Evolutionary conservation across 2,329 filamentous ascomycete genomes (phyloP), one percentile per base, ranked within the genome.

Genomic region (Xylariaceae sp.): DNA sequence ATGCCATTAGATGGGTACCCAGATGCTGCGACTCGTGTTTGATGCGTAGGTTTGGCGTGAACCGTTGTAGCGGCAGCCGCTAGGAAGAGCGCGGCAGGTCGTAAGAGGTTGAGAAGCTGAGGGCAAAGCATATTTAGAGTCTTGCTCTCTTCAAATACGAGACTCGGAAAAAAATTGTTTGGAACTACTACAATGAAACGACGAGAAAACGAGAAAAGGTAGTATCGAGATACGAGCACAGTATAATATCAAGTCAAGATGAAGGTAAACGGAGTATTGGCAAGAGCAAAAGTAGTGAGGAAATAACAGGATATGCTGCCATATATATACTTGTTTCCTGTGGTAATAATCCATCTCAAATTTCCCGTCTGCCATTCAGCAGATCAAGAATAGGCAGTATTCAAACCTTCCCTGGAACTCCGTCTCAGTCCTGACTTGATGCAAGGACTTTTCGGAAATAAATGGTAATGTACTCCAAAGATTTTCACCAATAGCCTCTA

Each of bases 1-100:
- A 66, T 53, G 9, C 40, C 27, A 18, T 23, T 42, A 9, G 50
- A 43, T 16, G 33, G 39, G 24, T 57, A 49, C 21, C n/a, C 30
- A n/a, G 32, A 39, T n/a, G 4, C 35, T 27, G 18, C 29, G 11
- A n/a, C 24, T 3, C 15, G 41, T 20, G 23, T 2, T 11, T 51
- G 47, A 11, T 40, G 32, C 24, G 27, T 27, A 24, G 7, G 8
- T 23, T 11, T 40, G 3, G 23, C 47, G 3, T 50, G 27, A 10
- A 18, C 52, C 6, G 29, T 26, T 23, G 29, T 11, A 15, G 30
- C n/a, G 13, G 43, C 15, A 6, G 36, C 53, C 7, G 32, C 50
- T n/a, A 53, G 23, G 15, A 35, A 18, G 8, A 57, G 18, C 15
- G 21, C 18, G 6, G 20, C 30, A 15, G 35, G 39, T 7, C 13